These are phyloP conservation scores for Trichoderma afroharzianum DNA, from an alignment of 2,329 filamentous ascomycete genomes.

Conservation along the genomic window DNA sequence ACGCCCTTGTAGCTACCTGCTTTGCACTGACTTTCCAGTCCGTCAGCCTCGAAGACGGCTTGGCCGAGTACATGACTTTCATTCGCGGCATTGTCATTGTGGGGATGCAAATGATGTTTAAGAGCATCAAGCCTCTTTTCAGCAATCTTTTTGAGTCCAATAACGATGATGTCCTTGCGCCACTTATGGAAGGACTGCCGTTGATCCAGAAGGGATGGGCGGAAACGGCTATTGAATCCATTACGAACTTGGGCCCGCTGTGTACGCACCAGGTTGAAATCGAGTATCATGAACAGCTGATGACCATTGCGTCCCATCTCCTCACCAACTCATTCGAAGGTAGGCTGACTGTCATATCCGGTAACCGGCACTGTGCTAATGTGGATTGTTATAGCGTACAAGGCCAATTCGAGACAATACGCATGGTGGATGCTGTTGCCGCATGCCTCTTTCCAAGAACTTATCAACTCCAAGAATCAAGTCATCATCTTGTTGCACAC, in stretches of 20 bases:
- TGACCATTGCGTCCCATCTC: conserved; percentile 48
- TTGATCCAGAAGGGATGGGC: conserved; percentile 44
- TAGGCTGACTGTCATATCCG: conserved; percentile 26
- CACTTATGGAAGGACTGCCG: conserved; percentile 44
- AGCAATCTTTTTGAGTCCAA: conserved; percentile 42
- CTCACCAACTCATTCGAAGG: conserved; percentile 52
- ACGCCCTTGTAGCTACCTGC: conserved; percentile 57
- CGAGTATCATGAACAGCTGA: conserved; percentile 44
- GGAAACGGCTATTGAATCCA: conserved; percentile 43
- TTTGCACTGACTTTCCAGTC: conserved; percentile 59
- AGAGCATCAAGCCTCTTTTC: conserved; percentile 49
- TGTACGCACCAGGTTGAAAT: conserved; percentile 42
- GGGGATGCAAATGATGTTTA: conserved; percentile 50
- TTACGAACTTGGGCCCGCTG: conserved; percentile 42
- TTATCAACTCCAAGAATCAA: conserved; percentile 47
- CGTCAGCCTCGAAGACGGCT: conserved; percentile 53
- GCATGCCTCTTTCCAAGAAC: conserved; percentile 47
- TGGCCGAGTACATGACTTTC: conserved; percentile 60
- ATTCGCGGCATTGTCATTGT: conserved; percentile 55
- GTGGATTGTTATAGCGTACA: conserved; percentile 40
- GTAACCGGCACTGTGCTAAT: not conserved
- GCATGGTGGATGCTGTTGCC: conserved; percentile 57
- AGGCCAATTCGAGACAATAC: conserved; percentile 48
- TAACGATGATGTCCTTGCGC: conserved; percentile 40
- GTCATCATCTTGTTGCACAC: conserved; percentile 46